phyloP scores from a whole-genome alignment of 2,329 filamentous ascomycete genomes.

The Lachnellula cervina region DNA sequence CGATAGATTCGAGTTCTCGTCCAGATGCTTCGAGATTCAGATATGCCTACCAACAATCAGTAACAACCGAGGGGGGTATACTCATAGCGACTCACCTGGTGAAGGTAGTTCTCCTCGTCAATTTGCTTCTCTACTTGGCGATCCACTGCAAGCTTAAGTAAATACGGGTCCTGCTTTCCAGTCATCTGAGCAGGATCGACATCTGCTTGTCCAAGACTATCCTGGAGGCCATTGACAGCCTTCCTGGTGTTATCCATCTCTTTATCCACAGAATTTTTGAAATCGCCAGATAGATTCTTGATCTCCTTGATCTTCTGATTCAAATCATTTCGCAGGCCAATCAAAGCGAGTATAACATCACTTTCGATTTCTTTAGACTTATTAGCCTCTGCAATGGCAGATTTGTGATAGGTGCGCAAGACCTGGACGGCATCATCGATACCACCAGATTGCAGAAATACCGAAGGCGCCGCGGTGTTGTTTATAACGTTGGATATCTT shows the following conservation, averaged over 20 bases:
- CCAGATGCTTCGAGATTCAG: slow-evolving; percentile 92
- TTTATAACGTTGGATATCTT: slow-evolving; percentile 82
- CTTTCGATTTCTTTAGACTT: slow-evolving; percentile 88
- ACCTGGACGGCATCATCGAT: slow-evolving; percentile 81
- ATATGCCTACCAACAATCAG: slow-evolving; percentile 61
- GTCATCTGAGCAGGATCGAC: slow-evolving; percentile 68
- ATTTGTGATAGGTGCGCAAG: slow-evolving; percentile 76
- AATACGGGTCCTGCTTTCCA: slow-evolving; percentile 88
- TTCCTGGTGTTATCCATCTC: slow-evolving; percentile 83
- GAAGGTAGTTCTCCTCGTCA: slow-evolving; percentile 95
- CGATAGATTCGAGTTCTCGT: slow-evolving; percentile 90
- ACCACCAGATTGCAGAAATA: slow-evolving; percentile 77
- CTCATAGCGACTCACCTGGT: slow-evolving; percentile 57
- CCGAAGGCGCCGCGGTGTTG: slow-evolving; percentile 68
- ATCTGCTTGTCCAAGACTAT: slow-evolving; percentile 74
- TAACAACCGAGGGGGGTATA: background rate
- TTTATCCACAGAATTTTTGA: slow-evolving; percentile 94
- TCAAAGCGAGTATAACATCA: slow-evolving; percentile 84
- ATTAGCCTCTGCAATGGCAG: slow-evolving; percentile 71
- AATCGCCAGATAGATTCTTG: slow-evolving; percentile 86
- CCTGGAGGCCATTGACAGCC: slow-evolving; percentile 75
- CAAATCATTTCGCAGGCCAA: slow-evolving; percentile 79
- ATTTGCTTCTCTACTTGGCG: slow-evolving; percentile 88
- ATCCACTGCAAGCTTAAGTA: slow-evolving; percentile 81
- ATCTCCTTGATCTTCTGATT: slow-evolving; percentile 98